A percentile compares a stretch with the other conserved stretches of the same genome.
Conservation (phyloP, 495 filamentous ascomycete species). For the Evernia prunastri region DNA sequence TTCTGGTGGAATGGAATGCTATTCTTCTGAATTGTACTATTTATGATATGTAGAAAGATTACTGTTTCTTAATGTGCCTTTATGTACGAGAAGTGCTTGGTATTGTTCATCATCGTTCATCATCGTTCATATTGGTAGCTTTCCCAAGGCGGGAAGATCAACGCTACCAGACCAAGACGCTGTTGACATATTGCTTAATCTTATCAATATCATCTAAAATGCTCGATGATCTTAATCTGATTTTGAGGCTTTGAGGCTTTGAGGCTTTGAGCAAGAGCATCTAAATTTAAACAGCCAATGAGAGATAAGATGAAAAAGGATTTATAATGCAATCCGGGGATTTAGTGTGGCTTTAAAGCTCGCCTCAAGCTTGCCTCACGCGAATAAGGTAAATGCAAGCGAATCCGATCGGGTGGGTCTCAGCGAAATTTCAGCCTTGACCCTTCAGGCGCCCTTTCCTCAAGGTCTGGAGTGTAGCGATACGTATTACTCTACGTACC, state of each 20-base stretch:
- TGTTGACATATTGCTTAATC: slow-evolving; percentile 17
- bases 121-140: background rate
- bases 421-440: background rate
- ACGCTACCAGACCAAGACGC: background rate
- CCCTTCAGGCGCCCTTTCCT: background rate
- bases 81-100: too few relatives aligned
- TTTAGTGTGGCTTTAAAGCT: slow-evolving; percentile 5
- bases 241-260: too few relatives aligned
- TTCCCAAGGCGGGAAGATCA: background rate
- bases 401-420: slow-evolving; percentile 7
- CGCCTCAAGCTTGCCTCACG: background rate
- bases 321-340: slow-evolving; percentile 6
- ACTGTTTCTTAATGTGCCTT: too few relatives aligned
- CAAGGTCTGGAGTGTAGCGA: background rate
- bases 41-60: too few relatives aligned
- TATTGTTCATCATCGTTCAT: background rate
- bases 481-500: too few relatives aligned
- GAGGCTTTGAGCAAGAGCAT: background rate
- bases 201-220: slow-evolving; percentile 17
- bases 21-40: background rate
- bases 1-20: background rate
- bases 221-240: too few relatives aligned
- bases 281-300: slow-evolving; percentile 11
- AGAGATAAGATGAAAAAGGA: background rate
- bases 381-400: slow-evolving; percentile 6